Evolutionary conservation across 208 protist species (phyloP), one percentile per base, ranked within the genome.

Genomic region (Leishmania gerbilli): DNA sequence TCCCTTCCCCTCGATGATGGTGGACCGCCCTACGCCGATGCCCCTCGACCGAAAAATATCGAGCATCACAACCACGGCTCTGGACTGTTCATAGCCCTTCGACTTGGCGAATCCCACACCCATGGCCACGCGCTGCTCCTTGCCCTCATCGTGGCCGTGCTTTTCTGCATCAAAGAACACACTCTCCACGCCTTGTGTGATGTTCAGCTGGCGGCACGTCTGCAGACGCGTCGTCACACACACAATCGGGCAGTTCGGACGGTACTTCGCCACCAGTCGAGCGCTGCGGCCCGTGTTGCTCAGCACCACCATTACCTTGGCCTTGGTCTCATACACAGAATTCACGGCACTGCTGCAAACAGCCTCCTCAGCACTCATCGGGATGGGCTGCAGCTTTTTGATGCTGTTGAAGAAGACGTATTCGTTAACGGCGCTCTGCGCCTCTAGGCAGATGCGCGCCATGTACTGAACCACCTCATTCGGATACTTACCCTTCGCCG

Each of bases 401-500:
- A 95, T 92, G 79, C 91, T 96, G 84, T 95, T 93, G 83, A 96
- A 98, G 79, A 94, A 89, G 37, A 95, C 90, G 74, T 88, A 91
- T 62, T 92, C 76, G 79, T 95, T 93, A 21, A 90, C 91, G 24
- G 93, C 93, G 74, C 89, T 93, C 79, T 98, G 95, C 47, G 93
- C 94, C 86, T 96, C 92, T 1, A 95, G 77, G 86, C 93, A 96
- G 82, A 99, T 99, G 62, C 93, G 91, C 1, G 91, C 88, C 98
- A 99, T 99, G 83, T 98, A 98, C 82, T 94, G 79, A 3, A 99
- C 98, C 51, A 99, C 95, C 81, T 99, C 98, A 74, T 97, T 91
- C 53, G 99, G 98, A 87, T 99, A 99, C 64, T 97, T 89, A 55
- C 99, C 98, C 81, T 99, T 99, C 11, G 99, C 99, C 65, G 99